These are phyloP conservation scores for Leucosporidium scottii DNA, from an alignment of 768 basidiomycete genomes.

Conservation along the genomic window DNA sequence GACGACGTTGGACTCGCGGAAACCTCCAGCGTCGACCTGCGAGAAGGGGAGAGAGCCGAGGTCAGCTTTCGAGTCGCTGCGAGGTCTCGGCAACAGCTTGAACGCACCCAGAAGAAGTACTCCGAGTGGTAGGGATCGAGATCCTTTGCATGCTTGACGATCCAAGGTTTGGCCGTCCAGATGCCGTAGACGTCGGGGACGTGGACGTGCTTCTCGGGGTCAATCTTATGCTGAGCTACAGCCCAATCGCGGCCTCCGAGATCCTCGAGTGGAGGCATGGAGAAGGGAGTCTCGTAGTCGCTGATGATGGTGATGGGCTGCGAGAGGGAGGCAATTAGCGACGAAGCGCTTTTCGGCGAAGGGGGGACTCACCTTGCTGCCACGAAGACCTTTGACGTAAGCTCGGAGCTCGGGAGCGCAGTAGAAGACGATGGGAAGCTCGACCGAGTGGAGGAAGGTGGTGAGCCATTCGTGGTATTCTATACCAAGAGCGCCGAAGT, in stretches of 20 bases:
- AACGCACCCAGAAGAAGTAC: slow-evolving; percentile 35
- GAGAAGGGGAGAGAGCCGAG: not conserved
- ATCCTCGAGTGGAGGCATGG: slow-evolving; percentile 30
- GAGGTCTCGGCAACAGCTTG: not conserved
- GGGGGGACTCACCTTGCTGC: slow-evolving; percentile 23
- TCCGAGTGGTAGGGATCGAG: slow-evolving; percentile 28
- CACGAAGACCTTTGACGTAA: slow-evolving; percentile 22
- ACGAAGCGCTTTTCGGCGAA: not conserved
- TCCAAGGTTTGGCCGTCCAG: slow-evolving; percentile 37
- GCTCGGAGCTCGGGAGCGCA: slow-evolving; percentile 26
- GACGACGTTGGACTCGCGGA: slow-evolving; percentile 11
- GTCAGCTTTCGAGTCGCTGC: not conserved
- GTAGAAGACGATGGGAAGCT: slow-evolving; percentile 34
- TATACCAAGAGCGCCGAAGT: not conserved
- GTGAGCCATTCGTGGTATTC: slow-evolving; percentile 34
- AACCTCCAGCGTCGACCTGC: slow-evolving; percentile 33
- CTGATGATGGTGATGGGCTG: slow-evolving; percentile 32
- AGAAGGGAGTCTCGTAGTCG: slow-evolving; percentile 24
- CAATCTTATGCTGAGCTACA: slow-evolving; percentile 24
- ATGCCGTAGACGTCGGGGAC: slow-evolving; percentile 35
- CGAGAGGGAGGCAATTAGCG: not conserved
- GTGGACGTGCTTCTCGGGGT: slow-evolving; percentile 31
- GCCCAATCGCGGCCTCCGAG: slow-evolving; percentile 33
- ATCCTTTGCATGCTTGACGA: slow-evolving; percentile 28
- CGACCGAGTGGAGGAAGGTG: slow-evolving; percentile 32